Evolutionary conservation across 495 filamentous ascomycete species (phyloP).

Genomic region (Hypoxylon subgilvum): DNA sequence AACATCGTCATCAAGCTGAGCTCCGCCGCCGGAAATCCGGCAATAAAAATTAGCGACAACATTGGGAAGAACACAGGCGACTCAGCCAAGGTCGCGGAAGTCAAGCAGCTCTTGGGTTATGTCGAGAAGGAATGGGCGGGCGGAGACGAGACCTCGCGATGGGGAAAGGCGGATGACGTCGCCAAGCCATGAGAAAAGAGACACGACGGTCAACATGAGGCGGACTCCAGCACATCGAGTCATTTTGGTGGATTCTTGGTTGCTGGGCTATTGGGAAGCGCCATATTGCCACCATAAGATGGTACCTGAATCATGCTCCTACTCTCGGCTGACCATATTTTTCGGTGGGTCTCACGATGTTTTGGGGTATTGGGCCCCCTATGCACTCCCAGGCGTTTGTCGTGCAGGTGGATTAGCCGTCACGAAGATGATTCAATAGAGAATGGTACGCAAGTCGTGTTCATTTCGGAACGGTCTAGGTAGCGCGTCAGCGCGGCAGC

Average conservation of each 20-base stretch:
- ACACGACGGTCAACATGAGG: background rate
- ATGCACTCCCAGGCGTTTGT: slow-evolving; percentile 1
- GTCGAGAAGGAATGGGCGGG: slow-evolving; percentile 80
- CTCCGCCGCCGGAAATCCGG: slow-evolving; percentile 78
- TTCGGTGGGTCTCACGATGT: background rate
- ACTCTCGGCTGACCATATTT: background rate
- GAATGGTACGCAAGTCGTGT: background rate
- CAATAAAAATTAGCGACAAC: slow-evolving; percentile 97
- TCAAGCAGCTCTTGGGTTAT: slow-evolving; percentile 86
- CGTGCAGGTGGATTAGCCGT: slow-evolving; percentile 1
- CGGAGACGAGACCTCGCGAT: slow-evolving; percentile 83
- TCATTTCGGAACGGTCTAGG: slow-evolving; percentile 1
- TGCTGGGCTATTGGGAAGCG: background rate
- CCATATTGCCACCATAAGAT: slow-evolving; percentile 5
- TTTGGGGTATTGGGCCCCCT: background rate
- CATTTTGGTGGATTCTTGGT: background rate
- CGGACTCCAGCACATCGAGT: slow-evolving; percentile 1
- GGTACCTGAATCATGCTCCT: slow-evolving; percentile 16
- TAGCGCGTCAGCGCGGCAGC: background rate
- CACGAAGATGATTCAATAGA: slow-evolving; percentile 19
- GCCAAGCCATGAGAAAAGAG: slow-evolving; percentile 8
- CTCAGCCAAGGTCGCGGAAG: slow-evolving; percentile 72
- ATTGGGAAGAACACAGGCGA: slow-evolving; percentile 96
- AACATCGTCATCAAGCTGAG: slow-evolving; percentile 98
- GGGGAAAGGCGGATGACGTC: slow-evolving; percentile 59